Conservation (phyloP, 202 grass and related monocot species). For the Panicum virgatum region DNA sequence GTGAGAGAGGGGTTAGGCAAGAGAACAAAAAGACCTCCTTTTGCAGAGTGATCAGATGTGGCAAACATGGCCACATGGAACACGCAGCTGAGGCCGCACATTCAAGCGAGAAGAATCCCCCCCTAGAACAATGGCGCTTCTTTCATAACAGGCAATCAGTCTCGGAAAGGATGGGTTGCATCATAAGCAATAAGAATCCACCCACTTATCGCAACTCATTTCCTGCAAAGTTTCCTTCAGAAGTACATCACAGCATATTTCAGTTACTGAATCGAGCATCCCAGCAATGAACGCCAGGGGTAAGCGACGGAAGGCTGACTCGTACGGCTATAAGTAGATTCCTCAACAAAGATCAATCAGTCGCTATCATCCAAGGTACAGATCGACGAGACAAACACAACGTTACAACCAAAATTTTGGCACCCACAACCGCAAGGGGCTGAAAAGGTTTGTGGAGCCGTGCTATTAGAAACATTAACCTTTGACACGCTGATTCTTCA, state of each 20-base stretch:
- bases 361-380: not conserved
- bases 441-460: not conserved
- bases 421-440: too few species aligned
- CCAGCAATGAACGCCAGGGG: too few species aligned
- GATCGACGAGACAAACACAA: not conserved
- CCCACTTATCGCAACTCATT: not conserved
- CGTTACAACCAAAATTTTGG: conserved; percentile 30
- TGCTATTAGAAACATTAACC: not conserved
- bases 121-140: not conserved
- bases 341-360: not conserved
- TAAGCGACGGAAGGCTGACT: too few species aligned
- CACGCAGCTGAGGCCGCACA: not conserved
- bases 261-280: too few species aligned
- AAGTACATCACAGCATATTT: not conserved
- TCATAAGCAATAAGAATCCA: not conserved
- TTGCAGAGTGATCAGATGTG: not conserved
- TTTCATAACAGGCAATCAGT: not conserved
- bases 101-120: not conserved
- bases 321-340: not conserved
- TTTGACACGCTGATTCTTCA: not conserved
- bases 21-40: not conserved
- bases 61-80: conserved; percentile 17
- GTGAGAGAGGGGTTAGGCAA: not conserved
- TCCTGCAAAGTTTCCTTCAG: not conserved
- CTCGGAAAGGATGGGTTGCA: not conserved